These are phyloP conservation scores for Nicotiana otophora DNA, from an alignment of 257 asterid species.

Conservation along the genomic window DNA sequence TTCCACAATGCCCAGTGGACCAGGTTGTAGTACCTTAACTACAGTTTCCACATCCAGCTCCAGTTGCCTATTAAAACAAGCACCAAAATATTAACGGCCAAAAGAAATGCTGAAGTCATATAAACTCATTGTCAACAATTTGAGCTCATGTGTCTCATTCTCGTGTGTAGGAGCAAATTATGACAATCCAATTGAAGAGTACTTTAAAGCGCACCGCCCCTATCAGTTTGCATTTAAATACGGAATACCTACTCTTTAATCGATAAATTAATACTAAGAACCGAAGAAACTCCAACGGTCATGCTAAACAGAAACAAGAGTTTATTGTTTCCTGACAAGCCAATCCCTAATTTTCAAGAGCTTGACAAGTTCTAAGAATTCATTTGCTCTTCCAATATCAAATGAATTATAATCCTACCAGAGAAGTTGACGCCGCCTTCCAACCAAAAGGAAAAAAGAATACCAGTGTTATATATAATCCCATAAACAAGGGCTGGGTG, in stretches of 20 bases:
- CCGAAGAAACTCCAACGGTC: neutral
- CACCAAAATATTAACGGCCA: neutral
- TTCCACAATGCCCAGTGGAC: conserved; percentile 84
- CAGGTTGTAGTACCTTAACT: conserved; percentile 77
- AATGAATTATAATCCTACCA: neutral
- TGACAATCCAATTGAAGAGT: neutral
- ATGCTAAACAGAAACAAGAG: neutral
- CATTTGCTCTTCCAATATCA: neutral
- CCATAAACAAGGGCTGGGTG: neutral
- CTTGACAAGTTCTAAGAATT: neutral
- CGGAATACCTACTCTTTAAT: neutral
- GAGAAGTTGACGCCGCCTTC: neutral
- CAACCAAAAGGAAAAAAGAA: neutral
- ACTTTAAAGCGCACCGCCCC: neutral
- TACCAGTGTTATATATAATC: neutral
- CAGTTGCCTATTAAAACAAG: conserved; percentile 49
- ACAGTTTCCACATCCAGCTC: conserved; percentile 93
- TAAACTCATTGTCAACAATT: neutral
- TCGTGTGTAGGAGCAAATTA: neutral
- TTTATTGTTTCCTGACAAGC: neutral
- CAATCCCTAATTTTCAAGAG: neutral
- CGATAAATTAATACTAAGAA: neutral
- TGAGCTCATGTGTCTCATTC: neutral
- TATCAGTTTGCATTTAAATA: neutral
- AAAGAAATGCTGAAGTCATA: neutral